Evolutionary conservation across 139 green algal species (phyloP), one percentile per base, ranked within the genome.

Genomic region (Asterochloris sp.): DNA sequence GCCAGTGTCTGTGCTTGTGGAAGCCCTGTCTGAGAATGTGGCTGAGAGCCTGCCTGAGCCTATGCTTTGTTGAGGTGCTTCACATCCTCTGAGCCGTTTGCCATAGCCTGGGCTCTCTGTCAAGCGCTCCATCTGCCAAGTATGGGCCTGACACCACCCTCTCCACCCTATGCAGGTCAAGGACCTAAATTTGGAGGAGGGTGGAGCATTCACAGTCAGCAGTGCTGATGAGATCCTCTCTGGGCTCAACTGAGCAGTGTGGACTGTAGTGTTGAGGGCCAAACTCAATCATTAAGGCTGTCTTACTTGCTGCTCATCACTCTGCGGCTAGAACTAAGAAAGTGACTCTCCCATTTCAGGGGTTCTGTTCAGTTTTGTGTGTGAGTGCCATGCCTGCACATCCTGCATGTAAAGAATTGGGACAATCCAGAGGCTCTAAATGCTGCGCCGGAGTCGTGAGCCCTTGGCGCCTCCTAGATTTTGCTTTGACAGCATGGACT

Each of bases 121-220:
- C 67, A 2, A 73, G 21, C 4, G 67, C 21, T 73, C 67, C 23
- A 24, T 73, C 67, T 73, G 21, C 21, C 21, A 27, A 71, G 64
- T 71, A 10, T 54, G 38, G 38, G 38, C 38, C 38, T 54, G 38
- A 54, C 38, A 54, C 38, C 38, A 54, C 38, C 38, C 11, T 38
- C 12, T 29, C 16, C 19, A 11, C 28, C 24, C 11, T 47, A 14
- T 79, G 62, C 75, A 87, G 84, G 79, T 87, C 14, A 83, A 85
- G 78, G 81, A 84, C 14, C 84, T 98, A 15, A 98, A 99, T 87
- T 83, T 99, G 74, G 97, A 99, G 87, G 96, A 99, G 88, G 97
- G 97, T 19, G 97, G 97, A 69, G 97, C 94, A 0, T 99, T 99
- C 88, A 99, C 94, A 13, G 90, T 98, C 29, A 94, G 85, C 71